Evolutionary conservation across 495 filamentous ascomycete genomes (phyloP), one percentile per base, ranked within the genome.

Genomic region (Neurospora sp.): DNA sequence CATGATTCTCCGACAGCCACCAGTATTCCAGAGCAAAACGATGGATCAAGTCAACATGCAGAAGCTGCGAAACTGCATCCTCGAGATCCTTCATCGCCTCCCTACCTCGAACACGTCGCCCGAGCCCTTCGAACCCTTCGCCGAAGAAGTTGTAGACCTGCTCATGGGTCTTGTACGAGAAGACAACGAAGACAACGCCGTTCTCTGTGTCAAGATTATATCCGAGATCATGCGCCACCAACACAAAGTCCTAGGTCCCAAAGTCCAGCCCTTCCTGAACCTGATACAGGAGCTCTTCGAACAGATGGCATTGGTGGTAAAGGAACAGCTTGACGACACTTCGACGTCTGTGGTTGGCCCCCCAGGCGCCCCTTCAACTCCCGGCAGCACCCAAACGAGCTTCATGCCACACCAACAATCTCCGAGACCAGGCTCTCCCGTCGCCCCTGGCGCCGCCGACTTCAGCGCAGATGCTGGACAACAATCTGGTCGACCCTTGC

Each of bases 171-270:
- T 99, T 37, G 93, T 97, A 71, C 90, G 90, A 73, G 90, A 88
- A 59, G 96, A 99, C 79, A 99, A 99, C 77, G 96, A 99, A 80
- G 96, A 99, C 62, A 99, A 99, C 85, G 96, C 94, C 3, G 93
- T 97, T 16, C 85, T 99, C 72, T 98, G 94, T 79, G 94, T 99
- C 86, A 98, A 98, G 85, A 97, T 94, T 1, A 92, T 97, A 71
- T 97, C 97, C 87, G 96, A 99, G 78, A 89, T 98, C 79, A 92
- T 95, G 86, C 89, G 96, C 31, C 92, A 97, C 78, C 97, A 97
- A 77, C 88, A 91, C 42, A 96, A 94, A 83, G 90, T 91, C 12
- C 90, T 95, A 11, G 86, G 87, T 11, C 85, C 87, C 44, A 92
- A 91, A 75, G 96, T 97, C 6, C 96, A 98, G 80, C 88, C 90